Base-by-base conservation (phyloP, 352 stramenopile species). In the Phytophthora citricola region DNA sequence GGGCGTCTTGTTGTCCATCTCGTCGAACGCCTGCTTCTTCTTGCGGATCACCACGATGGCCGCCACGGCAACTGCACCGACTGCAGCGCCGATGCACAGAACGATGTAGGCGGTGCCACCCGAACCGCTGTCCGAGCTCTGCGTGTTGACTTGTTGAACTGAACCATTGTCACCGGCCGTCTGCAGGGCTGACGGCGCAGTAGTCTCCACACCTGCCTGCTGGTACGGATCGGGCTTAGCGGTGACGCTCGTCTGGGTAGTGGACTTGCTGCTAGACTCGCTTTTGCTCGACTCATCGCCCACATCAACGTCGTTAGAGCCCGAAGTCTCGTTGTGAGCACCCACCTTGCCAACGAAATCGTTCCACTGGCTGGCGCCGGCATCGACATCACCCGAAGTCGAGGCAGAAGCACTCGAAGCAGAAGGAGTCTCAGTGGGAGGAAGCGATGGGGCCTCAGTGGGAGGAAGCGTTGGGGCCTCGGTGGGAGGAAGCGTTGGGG, bases 21-120 rank as follows among this genome's bases (percentile, higher is more conserved):
- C 78, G 52, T 89, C 80, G 29, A 89, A 77, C 51, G 79, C 49
- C 36, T 71, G 61, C 71, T 87, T 83, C 69, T 87, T 89, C 67
- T 76, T 76, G 61, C 76, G 80, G 54, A 89, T 74, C 9, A 61
- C 64, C 44, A 78, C 51, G 39, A 89, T 82, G n/a, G 75, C 75
- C 9, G 72, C 77, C 17, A 79, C 75, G 20, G 56, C 76, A 8
- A 81, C 59, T 20, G 70, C n/a, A 51, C 62, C 66, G n/a, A 79
- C 48, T 0, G 68, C 70, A 1, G 65, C 36, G 11, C 67, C 54
- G 5, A 69, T 58, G 50, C 15, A 52, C 34, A 78, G 26, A 40
- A 71, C 69, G 34, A 71, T 52, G 40, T 60, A 63, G n/a, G 22
- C 51, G 36, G 56, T 27, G 34, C 51, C 49, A 15, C 39, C 24